Base-by-base conservation (phyloP, 1,139 yeast genomes). In the Geotrichum klebahnii region DNA sequence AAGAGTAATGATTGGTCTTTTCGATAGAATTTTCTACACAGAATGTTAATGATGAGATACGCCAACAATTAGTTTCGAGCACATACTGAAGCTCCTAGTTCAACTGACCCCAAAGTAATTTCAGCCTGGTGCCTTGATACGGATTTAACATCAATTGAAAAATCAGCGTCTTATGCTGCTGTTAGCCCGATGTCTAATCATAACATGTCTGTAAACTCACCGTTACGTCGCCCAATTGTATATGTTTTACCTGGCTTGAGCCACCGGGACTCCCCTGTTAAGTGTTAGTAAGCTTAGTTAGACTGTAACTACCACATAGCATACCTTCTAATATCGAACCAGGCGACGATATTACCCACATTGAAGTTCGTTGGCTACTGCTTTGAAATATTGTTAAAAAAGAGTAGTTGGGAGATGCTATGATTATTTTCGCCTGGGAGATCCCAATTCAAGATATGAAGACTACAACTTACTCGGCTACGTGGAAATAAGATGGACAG, bases 91-190 rank as follows among this genome's bases (percentile, higher is more conserved):
- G 52, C 44, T 28, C 44, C 52, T 1, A 33, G 44, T 5, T 32
- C 14, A 1, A 50, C 42, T 16, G 23, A 12, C 5, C 14, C 28
- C 16, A 58, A 55, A 14, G 44, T 41, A 17, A 60, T 42, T 2
- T 33, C 29, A 3, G 51, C 36, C 23, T 60, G 63, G 29, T 41
- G 37, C n/a, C 63, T 48, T 5, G 61, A 57, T 12, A 60, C 55
- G 19, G 59, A 52, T 8, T 55, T 41, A 29, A 52, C 57, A 3
- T 44, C 44, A 4, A 57, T 39, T 8, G 39, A 28, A 16, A 58
- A 36, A 40, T 52, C 52, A 28, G 46, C 40, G 16, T 44, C 48
- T 20, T 16, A n/a, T n/a, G 26, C n/a, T n/a, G n/a, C n/a, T 1
- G 22, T 35, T 33, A 33, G 28, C 4, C 3, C n/a, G 10, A 5